Evolutionary conservation across 2,329 filamentous ascomycete species (phyloP).

Genomic region (Colletotrichum sp.): DNA sequence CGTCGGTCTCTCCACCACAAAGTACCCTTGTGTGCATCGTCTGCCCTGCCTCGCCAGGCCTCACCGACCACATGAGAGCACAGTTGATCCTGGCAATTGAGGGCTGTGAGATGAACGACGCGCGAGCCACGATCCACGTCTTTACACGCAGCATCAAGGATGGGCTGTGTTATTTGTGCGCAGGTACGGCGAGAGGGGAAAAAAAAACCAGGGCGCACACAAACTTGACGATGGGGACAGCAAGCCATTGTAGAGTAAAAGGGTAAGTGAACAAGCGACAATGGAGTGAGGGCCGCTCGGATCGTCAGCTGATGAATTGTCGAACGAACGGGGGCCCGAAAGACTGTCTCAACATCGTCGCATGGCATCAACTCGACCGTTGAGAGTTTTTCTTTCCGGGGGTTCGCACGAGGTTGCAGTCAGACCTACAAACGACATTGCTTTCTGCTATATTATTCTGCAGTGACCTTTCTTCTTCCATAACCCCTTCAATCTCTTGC

Average conservation of each 20-base stretch:
- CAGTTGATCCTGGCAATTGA: neutral
- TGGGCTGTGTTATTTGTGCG: neutral
- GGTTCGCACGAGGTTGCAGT: neutral
- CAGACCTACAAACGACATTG: no score
- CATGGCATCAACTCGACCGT: neutral
- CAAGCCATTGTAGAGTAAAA: neutral
- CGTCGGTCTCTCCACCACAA: neutral
- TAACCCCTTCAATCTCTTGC: neutral
- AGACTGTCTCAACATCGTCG: neutral
- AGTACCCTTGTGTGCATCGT: neutral
- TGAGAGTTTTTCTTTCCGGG: neutral
- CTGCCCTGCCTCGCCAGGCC: neutral
- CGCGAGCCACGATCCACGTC: neutral
- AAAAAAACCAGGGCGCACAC: neutral
- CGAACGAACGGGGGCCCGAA: conserved; percentile 3
- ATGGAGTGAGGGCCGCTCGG: neutral
- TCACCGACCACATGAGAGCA: neutral
- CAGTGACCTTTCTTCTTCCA: neutral
- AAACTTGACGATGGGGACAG: neutral
- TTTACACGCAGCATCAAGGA: neutral
- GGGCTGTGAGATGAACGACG: neutral
- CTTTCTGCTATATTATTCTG: neutral
- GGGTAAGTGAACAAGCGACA: neutral
- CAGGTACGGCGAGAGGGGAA: neutral
- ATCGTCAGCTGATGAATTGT: neutral